A percentile compares a stretch with the other conserved stretches of the same genome.
Evolutionary conservation across 1,139 yeast genomes (phyloP).

Genomic region (Sugiyamaella grinbergsii): DNA sequence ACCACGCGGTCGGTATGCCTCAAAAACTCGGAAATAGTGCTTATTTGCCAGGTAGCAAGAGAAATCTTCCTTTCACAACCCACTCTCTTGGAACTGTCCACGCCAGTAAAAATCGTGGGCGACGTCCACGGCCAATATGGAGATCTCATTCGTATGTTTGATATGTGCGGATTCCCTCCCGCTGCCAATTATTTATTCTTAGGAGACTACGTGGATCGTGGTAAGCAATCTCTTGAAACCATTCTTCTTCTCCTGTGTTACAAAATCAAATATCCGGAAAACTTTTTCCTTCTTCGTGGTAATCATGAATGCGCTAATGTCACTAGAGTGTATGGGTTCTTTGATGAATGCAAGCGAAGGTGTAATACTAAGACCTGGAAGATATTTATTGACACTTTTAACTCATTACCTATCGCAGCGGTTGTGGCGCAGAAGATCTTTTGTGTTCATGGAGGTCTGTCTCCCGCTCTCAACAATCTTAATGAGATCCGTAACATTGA

Average conservation of each 20-base stretch:
- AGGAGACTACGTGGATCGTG: conserved; percentile 97
- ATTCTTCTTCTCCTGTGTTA: conserved; percentile 81
- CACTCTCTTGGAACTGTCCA: conserved; percentile 79
- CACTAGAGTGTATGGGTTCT: conserved; percentile 93
- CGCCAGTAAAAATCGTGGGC: conserved; percentile 97
- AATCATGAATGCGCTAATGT: conserved; percentile 98
- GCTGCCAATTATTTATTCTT: conserved; percentile 84
- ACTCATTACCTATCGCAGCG: conserved; percentile 92
- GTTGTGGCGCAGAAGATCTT: conserved; percentile 94
- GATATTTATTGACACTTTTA: conserved; percentile 87
- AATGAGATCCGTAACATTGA: conserved; percentile 90
- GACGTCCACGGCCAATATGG: conserved; percentile 97
- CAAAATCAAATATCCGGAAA: conserved; percentile 94
- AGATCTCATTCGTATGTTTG: conserved; percentile 85
- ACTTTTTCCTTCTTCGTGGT: conserved; percentile 87
- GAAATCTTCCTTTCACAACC: conserved; percentile 91
- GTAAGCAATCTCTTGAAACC: conserved; percentile 91
- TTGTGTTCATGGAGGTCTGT: conserved; percentile 96
- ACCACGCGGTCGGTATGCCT: conserved; percentile 86
- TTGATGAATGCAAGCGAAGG: conserved; percentile 94
- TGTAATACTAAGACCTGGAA: conserved; percentile 94
- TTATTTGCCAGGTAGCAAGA: conserved; percentile 82
- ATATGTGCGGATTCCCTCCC: conserved; percentile 98
- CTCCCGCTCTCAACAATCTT: conserved; percentile 87
- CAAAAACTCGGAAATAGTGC: conserved; percentile 82